A percentile compares a stretch with the other conserved stretches of the same genome.
phyloP scores from a whole-genome alignment of 305 asterid genomes.

The Salvia sclarea region DNA sequence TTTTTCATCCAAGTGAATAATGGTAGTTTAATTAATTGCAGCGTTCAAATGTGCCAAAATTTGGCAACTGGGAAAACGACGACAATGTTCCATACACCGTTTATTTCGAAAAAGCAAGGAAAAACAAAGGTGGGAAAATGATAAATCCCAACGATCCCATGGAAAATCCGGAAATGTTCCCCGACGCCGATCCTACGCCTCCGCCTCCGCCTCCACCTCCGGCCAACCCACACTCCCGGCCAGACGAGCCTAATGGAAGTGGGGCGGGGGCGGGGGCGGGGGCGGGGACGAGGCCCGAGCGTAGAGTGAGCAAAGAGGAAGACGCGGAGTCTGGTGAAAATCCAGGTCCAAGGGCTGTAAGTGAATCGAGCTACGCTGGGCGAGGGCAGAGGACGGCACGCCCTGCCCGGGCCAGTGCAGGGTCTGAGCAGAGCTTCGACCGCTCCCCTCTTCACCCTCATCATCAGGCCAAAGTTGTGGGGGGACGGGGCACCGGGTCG shows the following conservation, averaged over 20 bases:
- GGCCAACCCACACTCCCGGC: slow-evolving; percentile 29
- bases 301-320: slow-evolving; percentile 45
- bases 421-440: slow-evolving; percentile 58
- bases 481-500: slow-evolving; percentile 52
- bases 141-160: slow-evolving; percentile 79
- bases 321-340: slow-evolving; percentile 46
- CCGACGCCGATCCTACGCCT: slow-evolving; percentile 32
- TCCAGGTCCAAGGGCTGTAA: slow-evolving; percentile 27
- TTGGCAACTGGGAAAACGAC: slow-evolving; percentile 77
- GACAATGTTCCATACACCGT: slow-evolving; percentile 72
- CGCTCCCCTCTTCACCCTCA: slow-evolving; percentile 66
- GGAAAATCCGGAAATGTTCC: slow-evolving; percentile 65
- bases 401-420: slow-evolving; percentile 45
- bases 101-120: slow-evolving; percentile 72
- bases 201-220: slow-evolving; percentile 33
- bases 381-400: slow-evolving; percentile 43
- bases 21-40: slow-evolving; percentile 27
- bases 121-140: slow-evolving; percentile 62
- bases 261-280: slow-evolving; percentile 40
- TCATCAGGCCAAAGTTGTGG: slow-evolving; percentile 43
- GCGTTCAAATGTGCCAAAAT: slow-evolving; percentile 69
- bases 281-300: slow-evolving; percentile 34
- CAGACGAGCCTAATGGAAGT: slow-evolving; percentile 39
- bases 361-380: slow-evolving; percentile 45
- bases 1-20: background rate